These are phyloP conservation scores for Eragrostis tef DNA, from an alignment of 202 grass and related monocot species.

Conservation along the genomic window DNA sequence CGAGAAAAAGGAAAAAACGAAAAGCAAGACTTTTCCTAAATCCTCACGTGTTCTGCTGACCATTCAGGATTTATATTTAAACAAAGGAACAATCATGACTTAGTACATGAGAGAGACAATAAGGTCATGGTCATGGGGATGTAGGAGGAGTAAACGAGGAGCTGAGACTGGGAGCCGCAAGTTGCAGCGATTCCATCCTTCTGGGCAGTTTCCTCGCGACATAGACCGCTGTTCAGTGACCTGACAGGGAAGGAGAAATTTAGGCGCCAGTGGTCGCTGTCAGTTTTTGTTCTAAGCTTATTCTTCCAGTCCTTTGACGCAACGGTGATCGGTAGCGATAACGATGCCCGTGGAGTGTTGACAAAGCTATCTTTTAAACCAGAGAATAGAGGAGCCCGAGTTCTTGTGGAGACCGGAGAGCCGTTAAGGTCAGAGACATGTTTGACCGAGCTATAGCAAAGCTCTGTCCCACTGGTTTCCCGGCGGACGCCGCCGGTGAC, in stretches of 20 bases:
- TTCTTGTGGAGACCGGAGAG: background rate
- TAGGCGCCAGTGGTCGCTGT: background rate
- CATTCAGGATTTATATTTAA: constrained; percentile 10
- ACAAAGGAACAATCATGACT: background rate
- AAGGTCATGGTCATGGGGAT: background rate
- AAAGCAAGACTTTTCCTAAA: constrained; percentile 21
- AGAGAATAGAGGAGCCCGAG: background rate
- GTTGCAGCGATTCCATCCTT: constrained; percentile 12
- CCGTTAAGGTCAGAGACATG: background rate
- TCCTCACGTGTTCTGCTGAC: constrained; percentile 55
- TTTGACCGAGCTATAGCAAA: background rate
- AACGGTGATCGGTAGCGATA: background rate
- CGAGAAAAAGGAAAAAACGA: background rate
- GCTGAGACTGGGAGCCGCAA: background rate
- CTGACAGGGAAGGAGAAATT: background rate
- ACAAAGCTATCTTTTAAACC: background rate
- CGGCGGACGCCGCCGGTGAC: constrained; percentile 60
- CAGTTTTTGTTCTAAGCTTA: constrained; percentile 4
- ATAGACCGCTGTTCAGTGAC: constrained; percentile 12
- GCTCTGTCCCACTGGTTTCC: background rate
- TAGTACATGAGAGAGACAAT: background rate
- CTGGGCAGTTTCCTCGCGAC: constrained; percentile 44
- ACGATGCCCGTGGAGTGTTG: constrained; percentile 1
- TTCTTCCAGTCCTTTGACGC: constrained; percentile 20
- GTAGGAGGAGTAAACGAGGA: constrained; percentile 16